These are phyloP conservation scores for Lachnellula willkommii DNA, from an alignment of 2,329 filamentous ascomycete genomes.

Conservation along the genomic window DNA sequence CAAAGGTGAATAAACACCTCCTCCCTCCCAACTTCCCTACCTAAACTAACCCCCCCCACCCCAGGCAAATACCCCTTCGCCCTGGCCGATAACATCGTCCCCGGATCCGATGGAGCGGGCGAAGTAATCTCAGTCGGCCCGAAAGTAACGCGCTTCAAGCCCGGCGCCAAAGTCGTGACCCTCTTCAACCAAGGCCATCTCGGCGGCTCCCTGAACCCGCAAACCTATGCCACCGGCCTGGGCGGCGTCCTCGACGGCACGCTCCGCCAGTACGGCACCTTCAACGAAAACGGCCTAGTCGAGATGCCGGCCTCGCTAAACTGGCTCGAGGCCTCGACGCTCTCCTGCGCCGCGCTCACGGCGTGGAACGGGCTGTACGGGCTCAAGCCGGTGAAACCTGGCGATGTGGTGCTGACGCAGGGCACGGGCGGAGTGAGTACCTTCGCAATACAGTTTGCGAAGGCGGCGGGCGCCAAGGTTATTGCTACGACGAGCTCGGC, in stretches of 20 bases:
- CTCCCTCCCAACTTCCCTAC: not conserved
- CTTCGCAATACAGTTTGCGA: slow-evolving; percentile 37
- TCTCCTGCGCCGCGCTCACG: slow-evolving; percentile 49
- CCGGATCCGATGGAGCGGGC: slow-evolving; percentile 39
- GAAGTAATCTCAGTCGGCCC: slow-evolving; percentile 47
- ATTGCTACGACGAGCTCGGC: slow-evolving; percentile 39
- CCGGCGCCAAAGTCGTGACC: slow-evolving; percentile 54
- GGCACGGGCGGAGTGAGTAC: slow-evolving; percentile 40
- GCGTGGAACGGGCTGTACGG: slow-evolving; percentile 56
- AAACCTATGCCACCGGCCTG: slow-evolving; percentile 41
- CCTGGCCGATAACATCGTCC: slow-evolving; percentile 23
- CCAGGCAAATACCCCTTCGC: slow-evolving; percentile 27
- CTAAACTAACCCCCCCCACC: not conserved
- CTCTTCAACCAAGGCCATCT: slow-evolving; percentile 48
- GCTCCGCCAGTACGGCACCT: slow-evolving; percentile 45
- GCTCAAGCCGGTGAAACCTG: slow-evolving; percentile 32
- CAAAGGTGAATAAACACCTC: slow-evolving; percentile 21
- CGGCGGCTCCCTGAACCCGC: slow-evolving; percentile 19
- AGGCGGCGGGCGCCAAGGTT: slow-evolving; percentile 36
- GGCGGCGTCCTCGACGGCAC: slow-evolving; percentile 49
- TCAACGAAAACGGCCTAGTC: slow-evolving; percentile 55
- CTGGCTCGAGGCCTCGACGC: slow-evolving; percentile 43
- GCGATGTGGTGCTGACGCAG: slow-evolving; percentile 37
- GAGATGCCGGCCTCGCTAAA: slow-evolving; percentile 46
- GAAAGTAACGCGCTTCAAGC: slow-evolving; percentile 51